phyloP scores from a whole-genome alignment of 2,329 filamentous ascomycete species.

The Aspergillus candidus region DNA sequence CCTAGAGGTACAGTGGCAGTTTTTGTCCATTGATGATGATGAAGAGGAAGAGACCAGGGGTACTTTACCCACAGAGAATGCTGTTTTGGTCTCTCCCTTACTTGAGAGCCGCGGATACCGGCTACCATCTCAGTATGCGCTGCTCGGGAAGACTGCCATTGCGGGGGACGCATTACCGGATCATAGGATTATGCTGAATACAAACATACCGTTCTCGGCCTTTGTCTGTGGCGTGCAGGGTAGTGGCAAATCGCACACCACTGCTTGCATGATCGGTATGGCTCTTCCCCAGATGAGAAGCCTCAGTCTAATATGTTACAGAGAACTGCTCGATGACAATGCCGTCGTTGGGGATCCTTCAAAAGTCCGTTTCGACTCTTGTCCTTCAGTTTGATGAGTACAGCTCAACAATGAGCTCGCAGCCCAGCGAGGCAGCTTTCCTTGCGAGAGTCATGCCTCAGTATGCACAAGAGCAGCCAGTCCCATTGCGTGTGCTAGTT shows the following conservation, averaged over 20 bases:
- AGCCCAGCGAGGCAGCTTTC: conserved; percentile 52
- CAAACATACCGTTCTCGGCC: conserved; percentile 45
- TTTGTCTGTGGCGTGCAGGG: conserved; percentile 62
- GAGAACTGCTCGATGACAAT: conserved; percentile 35
- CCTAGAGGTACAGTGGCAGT: too few relatives aligned
- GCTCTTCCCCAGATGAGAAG: not conserved
- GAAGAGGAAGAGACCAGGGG: too few relatives aligned
- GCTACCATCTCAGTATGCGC: conserved; percentile 11
- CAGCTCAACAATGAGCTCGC: conserved; percentile 28
- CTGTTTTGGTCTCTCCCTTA: conserved; percentile 6
- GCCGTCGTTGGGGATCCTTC: conserved; percentile 38
- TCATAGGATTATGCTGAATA: conserved; percentile 10
- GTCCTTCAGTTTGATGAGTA: conserved; percentile 54
- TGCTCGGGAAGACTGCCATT: conserved; percentile 5
- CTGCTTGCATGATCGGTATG: conserved; percentile 48
- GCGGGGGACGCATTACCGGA: not conserved
- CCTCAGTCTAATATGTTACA: conserved; percentile 1
- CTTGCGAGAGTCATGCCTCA: conserved; percentile 39
- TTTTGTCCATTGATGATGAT: too few relatives aligned
- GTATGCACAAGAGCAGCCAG: conserved; percentile 10
- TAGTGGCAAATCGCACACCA: conserved; percentile 56
- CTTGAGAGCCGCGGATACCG: conserved; percentile 1
- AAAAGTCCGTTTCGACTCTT: conserved; percentile 46
- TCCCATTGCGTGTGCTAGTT: conserved; percentile 49
- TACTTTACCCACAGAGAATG: conserved; percentile 1